A percentile compares a stretch with the other conserved stretches of the same genome.
Evolutionary conservation across 1,284 basidiomycete genomes (phyloP).

Genomic region (Phenoliferia sp.): DNA sequence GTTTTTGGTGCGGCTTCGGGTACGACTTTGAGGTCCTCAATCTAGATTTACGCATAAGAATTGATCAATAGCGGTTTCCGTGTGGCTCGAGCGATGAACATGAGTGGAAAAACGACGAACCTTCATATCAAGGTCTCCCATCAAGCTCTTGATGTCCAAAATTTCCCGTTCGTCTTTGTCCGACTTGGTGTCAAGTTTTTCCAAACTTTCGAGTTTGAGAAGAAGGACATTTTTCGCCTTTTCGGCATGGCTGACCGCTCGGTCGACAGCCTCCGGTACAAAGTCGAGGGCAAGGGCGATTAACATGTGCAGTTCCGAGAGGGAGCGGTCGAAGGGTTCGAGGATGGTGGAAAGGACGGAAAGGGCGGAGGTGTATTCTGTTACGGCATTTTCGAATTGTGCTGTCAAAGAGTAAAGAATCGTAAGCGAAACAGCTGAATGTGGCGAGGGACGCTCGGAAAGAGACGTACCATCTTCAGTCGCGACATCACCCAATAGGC

Average conservation of each 20-base stretch:
- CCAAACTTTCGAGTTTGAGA: conserved; percentile 19
- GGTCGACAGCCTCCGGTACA: conserved; percentile 23
- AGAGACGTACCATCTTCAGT: conserved; percentile 29
- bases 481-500: conserved; percentile 35
- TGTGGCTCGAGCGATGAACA: too few species aligned
- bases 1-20: conserved; percentile 26
- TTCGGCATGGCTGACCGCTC: conserved; percentile 35
- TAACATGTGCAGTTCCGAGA: conserved; percentile 37
- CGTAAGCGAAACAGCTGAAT: background rate
- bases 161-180: conserved; percentile 28
- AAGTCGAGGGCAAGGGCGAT: conserved; percentile 37
- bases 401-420: conserved; percentile 12
- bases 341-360: conserved; percentile 19
- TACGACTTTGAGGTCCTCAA: conserved; percentile 36
- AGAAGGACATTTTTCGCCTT: conserved; percentile 33
- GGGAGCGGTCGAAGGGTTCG: conserved; percentile 26
- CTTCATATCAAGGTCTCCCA: conserved; percentile 32
- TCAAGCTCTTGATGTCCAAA: conserved; percentile 28
- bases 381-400: conserved; percentile 33
- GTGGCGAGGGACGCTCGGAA: too few species aligned
- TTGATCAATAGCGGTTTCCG: too few species aligned
- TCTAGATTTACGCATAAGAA: conserved; percentile 17
- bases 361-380: conserved; percentile 32
- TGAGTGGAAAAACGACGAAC: conserved; percentile 17
- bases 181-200: background rate